A percentile compares a stretch with the other conserved stretches of the same genome.
phyloP scores from a whole-genome alignment of 176 grass and related monocot genomes.

The Puccinellia tenuiflora region DNA sequence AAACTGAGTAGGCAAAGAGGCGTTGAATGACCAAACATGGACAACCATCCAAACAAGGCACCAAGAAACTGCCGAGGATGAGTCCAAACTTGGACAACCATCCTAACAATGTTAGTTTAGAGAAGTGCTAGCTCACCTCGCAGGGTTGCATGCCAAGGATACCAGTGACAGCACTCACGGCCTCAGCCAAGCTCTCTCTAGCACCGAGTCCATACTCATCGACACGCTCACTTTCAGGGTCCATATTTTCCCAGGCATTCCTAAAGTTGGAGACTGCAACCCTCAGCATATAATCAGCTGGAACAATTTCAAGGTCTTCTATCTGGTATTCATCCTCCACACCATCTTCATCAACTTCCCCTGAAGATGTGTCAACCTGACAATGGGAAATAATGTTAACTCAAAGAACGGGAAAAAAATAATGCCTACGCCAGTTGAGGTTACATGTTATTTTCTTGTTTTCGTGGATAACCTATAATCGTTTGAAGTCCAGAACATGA shows the following conservation, averaged over 20 bases:
- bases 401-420: background rate
- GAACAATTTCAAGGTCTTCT: constrained; percentile 80
- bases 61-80: background rate
- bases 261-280: constrained; percentile 90
- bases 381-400: constrained; percentile 6
- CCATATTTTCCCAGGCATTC: constrained; percentile 95
- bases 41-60: background rate
- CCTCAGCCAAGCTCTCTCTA: constrained; percentile 89
- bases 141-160: constrained; percentile 97
- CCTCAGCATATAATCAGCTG: constrained; percentile 90
- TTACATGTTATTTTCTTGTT: background rate
- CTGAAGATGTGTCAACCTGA: constrained; percentile 78
- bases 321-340: constrained; percentile 98
- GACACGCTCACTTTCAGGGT: constrained; percentile 62
- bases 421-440: background rate
- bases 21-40: background rate
- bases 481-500: background rate
- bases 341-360: constrained; percentile 86
- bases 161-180: constrained; percentile 71
- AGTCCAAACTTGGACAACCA: background rate
- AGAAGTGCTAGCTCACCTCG: constrained; percentile 57
- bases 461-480: background rate
- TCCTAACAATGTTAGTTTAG: background rate
- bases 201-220: constrained; percentile 95
- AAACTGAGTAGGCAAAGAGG: background rate